Conservation (phyloP, 371 early-diverging fungal species). For the Apophysomyces sp. region DNA sequence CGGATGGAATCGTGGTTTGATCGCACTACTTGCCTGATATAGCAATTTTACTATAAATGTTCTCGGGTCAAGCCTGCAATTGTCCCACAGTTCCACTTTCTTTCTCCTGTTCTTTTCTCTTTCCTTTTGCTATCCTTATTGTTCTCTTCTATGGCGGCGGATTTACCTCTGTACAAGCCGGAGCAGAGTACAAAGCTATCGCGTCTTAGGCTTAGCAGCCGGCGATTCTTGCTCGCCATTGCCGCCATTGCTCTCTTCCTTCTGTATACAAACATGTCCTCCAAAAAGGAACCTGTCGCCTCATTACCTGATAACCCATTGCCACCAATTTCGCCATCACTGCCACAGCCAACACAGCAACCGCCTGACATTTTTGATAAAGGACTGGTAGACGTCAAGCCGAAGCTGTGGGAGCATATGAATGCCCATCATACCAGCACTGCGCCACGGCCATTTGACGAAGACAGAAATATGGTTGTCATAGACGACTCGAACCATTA, state of each 20-base stretch:
- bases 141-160: neutral
- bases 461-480: constrained; percentile 14
- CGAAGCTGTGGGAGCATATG: neutral
- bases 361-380: too few relatives aligned
- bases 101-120: neutral
- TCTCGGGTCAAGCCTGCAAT: neutral
- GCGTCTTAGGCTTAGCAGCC: neutral
- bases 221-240: neutral
- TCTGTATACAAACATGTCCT: neutral
- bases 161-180: neutral
- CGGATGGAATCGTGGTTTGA: neutral
- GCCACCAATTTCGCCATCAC: neutral
- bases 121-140: neutral
- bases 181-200: neutral
- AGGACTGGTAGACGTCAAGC: neutral
- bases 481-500: constrained; percentile 39
- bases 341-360: neutral
- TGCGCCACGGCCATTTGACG: constrained; percentile 10
- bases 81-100: neutral
- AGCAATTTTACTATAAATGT: neutral
- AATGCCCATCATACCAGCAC: constrained; percentile 7
- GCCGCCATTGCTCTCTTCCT: constrained; percentile 5
- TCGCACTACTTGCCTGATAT: neutral
- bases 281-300: neutral
- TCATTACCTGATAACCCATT: neutral